A percentile compares a stretch with the other conserved stretches of the same genome.
phyloP scores from a whole-genome alignment of 1,139 yeast species.

The Zygotorulaspora mrakii region DNA sequence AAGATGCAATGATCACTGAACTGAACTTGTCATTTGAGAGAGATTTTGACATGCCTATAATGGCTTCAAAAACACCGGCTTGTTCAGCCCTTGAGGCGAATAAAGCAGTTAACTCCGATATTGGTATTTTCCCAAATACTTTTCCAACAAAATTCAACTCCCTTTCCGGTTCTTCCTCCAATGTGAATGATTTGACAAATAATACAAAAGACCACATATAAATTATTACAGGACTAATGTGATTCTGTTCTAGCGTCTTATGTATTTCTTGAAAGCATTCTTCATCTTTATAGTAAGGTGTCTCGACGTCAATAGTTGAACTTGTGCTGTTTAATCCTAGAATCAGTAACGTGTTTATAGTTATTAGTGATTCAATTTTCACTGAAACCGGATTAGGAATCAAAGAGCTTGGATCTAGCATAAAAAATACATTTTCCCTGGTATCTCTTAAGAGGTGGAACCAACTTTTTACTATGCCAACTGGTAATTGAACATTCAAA shows the following conservation, averaged over 20 bases:
- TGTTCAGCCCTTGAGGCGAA: constrained; percentile 47
- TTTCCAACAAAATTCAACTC: constrained; percentile 29
- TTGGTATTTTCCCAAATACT: constrained; percentile 25
- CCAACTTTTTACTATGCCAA: constrained; percentile 48
- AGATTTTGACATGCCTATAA: constrained; percentile 43
- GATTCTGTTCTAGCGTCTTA: constrained; percentile 36
- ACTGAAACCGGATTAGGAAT: constrained; percentile 36
- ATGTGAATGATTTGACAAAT: constrained; percentile 50
- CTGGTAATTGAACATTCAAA: constrained; percentile 33
- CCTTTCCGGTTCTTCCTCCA: constrained; percentile 41
- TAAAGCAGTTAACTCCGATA: constrained; percentile 18
- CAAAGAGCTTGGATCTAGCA: constrained; percentile 31
- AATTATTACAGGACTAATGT: constrained; percentile 48
- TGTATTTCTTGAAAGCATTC: constrained; percentile 44
- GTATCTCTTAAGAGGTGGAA: constrained; percentile 48
- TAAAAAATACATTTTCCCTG: constrained; percentile 38
- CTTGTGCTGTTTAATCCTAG: constrained; percentile 52
- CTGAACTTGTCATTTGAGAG: constrained; percentile 52
- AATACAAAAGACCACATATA: constrained; percentile 72
- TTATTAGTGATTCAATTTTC: constrained; percentile 47
- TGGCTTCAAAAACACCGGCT: constrained; percentile 46
- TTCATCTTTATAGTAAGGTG: constrained; percentile 46
- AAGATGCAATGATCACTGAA: constrained; percentile 56
- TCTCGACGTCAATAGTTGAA: constrained; percentile 39
- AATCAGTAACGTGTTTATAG: constrained; percentile 49